Conservation (phyloP, 345 rosid genomes). For the Salix dunnii region DNA sequence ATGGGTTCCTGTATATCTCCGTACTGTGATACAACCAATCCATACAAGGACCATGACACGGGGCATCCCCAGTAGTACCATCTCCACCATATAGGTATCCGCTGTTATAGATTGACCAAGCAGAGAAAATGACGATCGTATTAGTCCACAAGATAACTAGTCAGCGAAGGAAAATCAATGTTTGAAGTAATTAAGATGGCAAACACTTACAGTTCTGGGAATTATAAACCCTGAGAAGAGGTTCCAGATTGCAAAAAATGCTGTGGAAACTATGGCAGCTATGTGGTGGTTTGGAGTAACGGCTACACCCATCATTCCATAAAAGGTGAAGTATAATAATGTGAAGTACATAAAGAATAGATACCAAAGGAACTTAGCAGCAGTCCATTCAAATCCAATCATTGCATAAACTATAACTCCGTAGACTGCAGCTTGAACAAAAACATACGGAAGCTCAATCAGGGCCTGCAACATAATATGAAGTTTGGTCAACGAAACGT, state of each 20-base stretch:
- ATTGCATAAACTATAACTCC: slow-evolving; percentile 54
- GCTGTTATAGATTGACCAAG: not conserved
- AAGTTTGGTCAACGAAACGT: not conserved
- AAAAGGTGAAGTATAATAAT: slow-evolving; percentile 60
- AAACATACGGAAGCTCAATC: slow-evolving; percentile 55
- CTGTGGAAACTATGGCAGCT: slow-evolving; percentile 48
- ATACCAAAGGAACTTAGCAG: slow-evolving; percentile 57
- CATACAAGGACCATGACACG: slow-evolving; percentile 22
- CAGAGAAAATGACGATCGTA: not conserved
- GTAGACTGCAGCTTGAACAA: slow-evolving; percentile 45
- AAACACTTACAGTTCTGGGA: slow-evolving; percentile 50
- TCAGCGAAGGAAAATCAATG: not conserved
- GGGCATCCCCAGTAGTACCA: slow-evolving; percentile 29
- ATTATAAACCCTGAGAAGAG: slow-evolving; percentile 60
- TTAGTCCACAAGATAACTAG: not conserved
- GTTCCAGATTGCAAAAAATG: slow-evolving; percentile 53
- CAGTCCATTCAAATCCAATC: slow-evolving; percentile 63
- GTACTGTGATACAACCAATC: slow-evolving; percentile 18
- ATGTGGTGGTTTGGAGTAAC: slow-evolving; percentile 62
- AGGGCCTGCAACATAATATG: slow-evolving; percentile 34
- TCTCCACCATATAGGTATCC: slow-evolving; percentile 28
- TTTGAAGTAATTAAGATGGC: not conserved
- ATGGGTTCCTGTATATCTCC: not conserved
- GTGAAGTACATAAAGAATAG: slow-evolving; percentile 57
- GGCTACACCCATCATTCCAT: slow-evolving; percentile 73